phyloP scores from a whole-genome alignment of 2,329 filamentous ascomycete species.

The Phialocephala subalpina region DNA sequence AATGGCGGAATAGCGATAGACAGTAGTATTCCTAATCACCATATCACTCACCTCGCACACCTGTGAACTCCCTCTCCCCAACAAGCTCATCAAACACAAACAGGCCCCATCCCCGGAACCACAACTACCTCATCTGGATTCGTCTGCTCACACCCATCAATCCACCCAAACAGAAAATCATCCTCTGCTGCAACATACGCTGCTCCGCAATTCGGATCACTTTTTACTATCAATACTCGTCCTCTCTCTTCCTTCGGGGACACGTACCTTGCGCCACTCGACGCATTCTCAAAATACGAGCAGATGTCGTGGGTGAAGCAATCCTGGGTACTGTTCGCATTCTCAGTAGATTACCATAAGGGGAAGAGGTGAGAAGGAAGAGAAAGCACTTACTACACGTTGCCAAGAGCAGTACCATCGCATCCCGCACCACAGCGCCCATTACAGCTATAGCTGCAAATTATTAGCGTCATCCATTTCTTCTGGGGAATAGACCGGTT shows the following conservation, averaged over 20 bases:
- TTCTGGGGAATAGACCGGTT: constrained; percentile 31
- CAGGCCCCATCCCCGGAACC: constrained; percentile 40
- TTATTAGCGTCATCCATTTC: background rate
- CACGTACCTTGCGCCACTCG: constrained; percentile 53
- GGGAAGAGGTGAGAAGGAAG: too few species aligned
- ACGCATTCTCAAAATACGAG: constrained; percentile 58
- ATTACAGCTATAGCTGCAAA: constrained; percentile 55
- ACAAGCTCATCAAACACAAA: constrained; percentile 41
- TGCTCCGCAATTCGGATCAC: constrained; percentile 56
- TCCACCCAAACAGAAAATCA: constrained; percentile 49
- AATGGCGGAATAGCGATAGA: too few species aligned
- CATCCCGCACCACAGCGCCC: constrained; percentile 58
- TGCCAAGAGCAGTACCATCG: constrained; percentile 51
- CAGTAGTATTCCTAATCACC: too few species aligned
- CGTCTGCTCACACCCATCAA: constrained; percentile 46
- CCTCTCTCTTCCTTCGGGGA: too few species aligned
- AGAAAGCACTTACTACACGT: constrained; percentile 48
- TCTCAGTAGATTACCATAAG: background rate
- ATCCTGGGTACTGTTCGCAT: constrained; percentile 49
- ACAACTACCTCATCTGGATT: constrained; percentile 45
- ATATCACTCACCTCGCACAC: too few species aligned
- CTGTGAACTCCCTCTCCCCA: too few species aligned
- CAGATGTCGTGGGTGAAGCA: constrained; percentile 60
- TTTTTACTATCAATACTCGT: constrained; percentile 32
- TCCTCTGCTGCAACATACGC: constrained; percentile 53